Evolutionary conservation across 1,284 basidiomycete species (phyloP), one percentile per base, ranked within the genome.

Genomic region (Taiwanofungus camphoratus): DNA sequence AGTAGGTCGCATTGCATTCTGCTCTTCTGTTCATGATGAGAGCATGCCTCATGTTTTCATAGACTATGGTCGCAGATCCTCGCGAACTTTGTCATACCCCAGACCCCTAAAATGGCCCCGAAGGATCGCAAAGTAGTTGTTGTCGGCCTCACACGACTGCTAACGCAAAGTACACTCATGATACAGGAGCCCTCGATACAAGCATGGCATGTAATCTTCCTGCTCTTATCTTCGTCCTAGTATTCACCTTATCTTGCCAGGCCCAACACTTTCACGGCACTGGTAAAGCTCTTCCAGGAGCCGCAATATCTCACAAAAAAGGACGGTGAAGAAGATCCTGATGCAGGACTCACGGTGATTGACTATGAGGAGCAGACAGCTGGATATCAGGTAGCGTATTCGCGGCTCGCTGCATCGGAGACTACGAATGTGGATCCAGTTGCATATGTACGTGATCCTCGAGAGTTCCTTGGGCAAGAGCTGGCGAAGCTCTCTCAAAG

Each of bases 311-410:
- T 90, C 41, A 73, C 67, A 4, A 68, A 65, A 13, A 70, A 69
- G 36, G 64, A 69, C 37, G 61, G 61, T 2, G 66, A 62, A 15
- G 72, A 78, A 18, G 81, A 89, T 45, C 59, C 81, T 2, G 69
- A 78, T 36, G 76, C 73, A 0, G 85, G 81, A 0, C 58, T 90
- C 26, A 87, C 86, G 1, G 76, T 79, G 33, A 78, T 95, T 35
- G 95, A 98, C 63, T 83, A 82, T 51, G 94, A 98, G 59, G 95
- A 90, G 58, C 85, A 87, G 58, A 75, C 86, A 6, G 81, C 84
- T 3, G 90, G 92, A 0, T 99, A 97, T 68, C 95, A 99, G 62
- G 88, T 89, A 0, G 84, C 87, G 2, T 99, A 95, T 67, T 93
- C 92, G 42, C 79, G 87, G 36, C 76, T 99, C 8, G 92, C 91